Evolutionary conservation across 345 rosid genomes (phyloP).

Genomic region (Linum lewisii): DNA sequence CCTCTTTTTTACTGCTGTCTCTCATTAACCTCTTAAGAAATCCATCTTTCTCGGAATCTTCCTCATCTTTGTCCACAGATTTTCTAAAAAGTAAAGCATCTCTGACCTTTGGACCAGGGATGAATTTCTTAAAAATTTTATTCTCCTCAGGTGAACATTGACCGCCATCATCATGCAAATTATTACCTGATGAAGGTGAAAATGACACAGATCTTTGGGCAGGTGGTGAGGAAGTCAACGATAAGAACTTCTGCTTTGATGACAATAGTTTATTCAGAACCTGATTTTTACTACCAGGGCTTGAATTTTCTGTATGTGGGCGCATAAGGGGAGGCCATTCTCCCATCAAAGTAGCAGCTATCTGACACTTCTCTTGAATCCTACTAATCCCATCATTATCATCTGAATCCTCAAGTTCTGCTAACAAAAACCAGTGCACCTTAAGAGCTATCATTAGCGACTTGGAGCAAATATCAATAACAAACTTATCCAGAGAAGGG

Average conservation of each 20-base stretch:
- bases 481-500: conserved; percentile 96
- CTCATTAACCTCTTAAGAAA: conserved; percentile 90
- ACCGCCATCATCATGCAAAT: conserved; percentile 55
- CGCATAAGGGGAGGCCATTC: conserved; percentile 81
- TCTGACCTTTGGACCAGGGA: conserved; percentile 88
- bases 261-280: conserved; percentile 72
- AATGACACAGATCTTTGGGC: conserved; percentile 56
- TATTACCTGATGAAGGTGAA: conserved; percentile 51
- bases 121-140: conserved; percentile 79
- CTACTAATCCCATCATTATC: conserved; percentile 93
- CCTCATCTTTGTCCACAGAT: conserved; percentile 86
- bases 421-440: conserved; percentile 98
- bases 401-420: conserved; percentile 90
- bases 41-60: conserved; percentile 84
- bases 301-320: conserved; percentile 36
- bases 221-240: conserved; percentile 74
- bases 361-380: conserved; percentile 97
- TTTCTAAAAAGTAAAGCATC: conserved; percentile 92
- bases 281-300: conserved; percentile 87
- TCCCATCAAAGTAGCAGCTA: conserved; percentile 92
- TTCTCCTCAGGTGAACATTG: conserved; percentile 63
- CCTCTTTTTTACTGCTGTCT: conserved; percentile 28
- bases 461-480: conserved; percentile 76
- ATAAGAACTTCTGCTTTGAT: conserved; percentile 80
- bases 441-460: conserved; percentile 82